Evolutionary conservation across 345 rosid species (phyloP).

Genomic region (Hypericum androsaemum): DNA sequence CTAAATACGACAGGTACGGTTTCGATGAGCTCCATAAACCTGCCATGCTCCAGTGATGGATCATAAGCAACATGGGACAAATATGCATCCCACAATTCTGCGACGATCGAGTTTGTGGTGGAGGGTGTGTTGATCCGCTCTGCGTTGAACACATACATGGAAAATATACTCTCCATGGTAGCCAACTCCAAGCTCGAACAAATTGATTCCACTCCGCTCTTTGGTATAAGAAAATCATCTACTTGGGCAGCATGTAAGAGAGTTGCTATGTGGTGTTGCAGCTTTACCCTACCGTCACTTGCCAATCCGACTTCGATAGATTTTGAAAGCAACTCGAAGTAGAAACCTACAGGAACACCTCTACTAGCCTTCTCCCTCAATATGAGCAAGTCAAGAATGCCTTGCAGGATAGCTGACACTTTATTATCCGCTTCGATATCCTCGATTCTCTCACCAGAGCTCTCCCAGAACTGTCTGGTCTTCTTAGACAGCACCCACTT

Average conservation of each 20-base stretch:
- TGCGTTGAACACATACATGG: conserved; percentile 27
- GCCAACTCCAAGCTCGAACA: conserved; percentile 41
- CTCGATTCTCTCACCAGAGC: conserved; percentile 15
- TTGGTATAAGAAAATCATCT: conserved; percentile 45
- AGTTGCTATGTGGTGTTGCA: conserved; percentile 51
- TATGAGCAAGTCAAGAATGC: conserved; percentile 49
- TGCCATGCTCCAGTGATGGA: conserved; percentile 30
- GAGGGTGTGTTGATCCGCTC: conserved; percentile 30
- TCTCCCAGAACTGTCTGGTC: conserved; percentile 34
- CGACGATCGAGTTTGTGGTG: conserved; percentile 32
- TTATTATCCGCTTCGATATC: conserved; percentile 12
- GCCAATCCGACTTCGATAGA: conserved; percentile 32
- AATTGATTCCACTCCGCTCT: conserved; percentile 17
- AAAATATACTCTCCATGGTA: conserved; percentile 48
- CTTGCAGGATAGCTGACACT: conserved; percentile 30
- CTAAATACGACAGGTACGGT: conserved; percentile 44
- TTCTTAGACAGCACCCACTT: conserved; percentile 43
- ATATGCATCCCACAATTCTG: conserved; percentile 56
- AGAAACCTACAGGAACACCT: conserved; percentile 60
- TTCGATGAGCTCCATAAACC: conserved; percentile 51
- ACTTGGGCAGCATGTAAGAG: conserved; percentile 39
- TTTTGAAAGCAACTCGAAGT: conserved; percentile 48
- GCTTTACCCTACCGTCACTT: conserved; percentile 28
- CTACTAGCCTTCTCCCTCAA: conserved; percentile 39
- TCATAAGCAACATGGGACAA: conserved; percentile 36